Evolutionary conservation across 331 rosid genomes (phyloP).

Genomic region (Rhamnella rubrinervis): DNA sequence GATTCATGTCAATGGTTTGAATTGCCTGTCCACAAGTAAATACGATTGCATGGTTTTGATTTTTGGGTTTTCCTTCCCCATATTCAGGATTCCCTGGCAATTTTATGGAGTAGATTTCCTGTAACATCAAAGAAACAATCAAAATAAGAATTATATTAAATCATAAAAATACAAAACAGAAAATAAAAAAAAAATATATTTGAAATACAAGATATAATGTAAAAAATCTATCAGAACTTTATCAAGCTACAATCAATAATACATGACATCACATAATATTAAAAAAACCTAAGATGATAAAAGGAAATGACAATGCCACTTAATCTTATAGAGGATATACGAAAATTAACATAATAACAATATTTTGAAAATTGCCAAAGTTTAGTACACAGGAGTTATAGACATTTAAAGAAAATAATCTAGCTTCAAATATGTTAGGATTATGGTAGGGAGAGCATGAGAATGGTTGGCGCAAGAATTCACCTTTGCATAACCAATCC

Average conservation of each 20-base stretch:
- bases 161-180: not conserved
- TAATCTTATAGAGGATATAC: too few relatives aligned
- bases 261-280: too few relatives aligned
- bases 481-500: conserved; percentile 94
- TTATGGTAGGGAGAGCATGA: not conserved
- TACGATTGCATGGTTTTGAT: conserved; percentile 89
- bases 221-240: too few relatives aligned
- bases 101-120: conserved; percentile 92
- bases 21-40: conserved; percentile 96
- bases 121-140: conserved; percentile 18
- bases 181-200: too few relatives aligned
- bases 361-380: too few relatives aligned
- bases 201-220: not conserved
- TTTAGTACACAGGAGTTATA: too few relatives aligned
- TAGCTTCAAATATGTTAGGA: not conserved
- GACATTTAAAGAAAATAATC: too few relatives aligned
- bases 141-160: conserved; percentile 14
- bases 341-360: too few relatives aligned
- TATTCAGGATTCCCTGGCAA: conserved; percentile 88
- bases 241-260: too few relatives aligned
- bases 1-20: conserved; percentile 97
- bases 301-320: too few relatives aligned
- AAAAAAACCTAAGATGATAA: too few relatives aligned
- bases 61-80: conserved; percentile 98
- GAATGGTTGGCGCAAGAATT: not conserved